Conservation (phyloP, 208 protist genomes). For the Trypanosoma scelopori region DNA sequence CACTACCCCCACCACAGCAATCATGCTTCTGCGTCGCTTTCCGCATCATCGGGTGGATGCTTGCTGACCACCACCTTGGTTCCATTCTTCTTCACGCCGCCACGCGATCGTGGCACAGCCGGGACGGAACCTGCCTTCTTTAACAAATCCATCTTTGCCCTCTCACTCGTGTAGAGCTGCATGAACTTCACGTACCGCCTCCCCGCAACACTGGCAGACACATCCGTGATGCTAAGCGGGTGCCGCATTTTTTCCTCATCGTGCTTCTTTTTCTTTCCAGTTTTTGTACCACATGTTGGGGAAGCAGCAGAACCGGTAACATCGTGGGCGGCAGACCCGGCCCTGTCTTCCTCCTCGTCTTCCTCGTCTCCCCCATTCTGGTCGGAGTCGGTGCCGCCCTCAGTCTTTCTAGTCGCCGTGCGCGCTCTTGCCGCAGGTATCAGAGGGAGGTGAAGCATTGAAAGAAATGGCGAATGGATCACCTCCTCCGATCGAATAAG, state of each 20-base stretch:
- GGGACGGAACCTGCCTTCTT: slow-evolving; percentile 22
- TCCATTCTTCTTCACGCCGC: background rate
- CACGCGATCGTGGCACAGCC: slow-evolving; percentile 6
- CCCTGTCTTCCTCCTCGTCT: background rate
- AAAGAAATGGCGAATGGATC: slow-evolving; percentile 38
- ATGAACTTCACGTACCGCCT: slow-evolving; percentile 75
- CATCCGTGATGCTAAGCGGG: slow-evolving; percentile 60
- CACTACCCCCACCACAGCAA: no score
- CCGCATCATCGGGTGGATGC: no score
- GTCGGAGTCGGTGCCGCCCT: background rate
- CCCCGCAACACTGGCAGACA: slow-evolving; percentile 37
- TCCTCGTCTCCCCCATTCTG: background rate
- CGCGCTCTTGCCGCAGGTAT: slow-evolving; percentile 5
- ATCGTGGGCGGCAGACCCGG: background rate
- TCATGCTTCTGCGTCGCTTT: no score
- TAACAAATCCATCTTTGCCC: slow-evolving; percentile 62
- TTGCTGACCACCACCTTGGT: no score
- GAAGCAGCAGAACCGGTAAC: background rate
- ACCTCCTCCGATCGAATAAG: slow-evolving; percentile 33
- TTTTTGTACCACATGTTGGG: background rate
- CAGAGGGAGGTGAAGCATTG: slow-evolving; percentile 36
- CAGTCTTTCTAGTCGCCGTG: slow-evolving; percentile 18
- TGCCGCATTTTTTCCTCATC: background rate
- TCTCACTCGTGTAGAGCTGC: slow-evolving; percentile 75
- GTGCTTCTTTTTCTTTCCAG: slow-evolving; percentile 16